These are phyloP conservation scores for Stagonosporopsis chrysanthemi DNA, from an alignment of 2,329 filamentous ascomycete genomes.

Conservation along the genomic window DNA sequence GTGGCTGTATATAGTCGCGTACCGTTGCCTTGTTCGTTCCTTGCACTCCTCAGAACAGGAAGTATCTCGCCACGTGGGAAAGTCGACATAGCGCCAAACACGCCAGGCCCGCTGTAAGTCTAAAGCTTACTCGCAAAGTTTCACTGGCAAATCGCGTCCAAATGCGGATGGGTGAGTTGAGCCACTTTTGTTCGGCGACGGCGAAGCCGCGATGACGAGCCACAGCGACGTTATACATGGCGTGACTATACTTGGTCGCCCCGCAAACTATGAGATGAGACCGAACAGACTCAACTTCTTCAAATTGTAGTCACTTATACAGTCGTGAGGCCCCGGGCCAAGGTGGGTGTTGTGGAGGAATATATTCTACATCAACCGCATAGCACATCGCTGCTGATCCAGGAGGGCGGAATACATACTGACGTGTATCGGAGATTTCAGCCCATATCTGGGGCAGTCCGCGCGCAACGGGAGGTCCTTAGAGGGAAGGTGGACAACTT, in stretches of 20 bases:
- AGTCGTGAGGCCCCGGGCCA: not conserved
- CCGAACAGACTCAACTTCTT: not conserved
- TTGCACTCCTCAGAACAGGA: not conserved
- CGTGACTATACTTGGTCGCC: not conserved
- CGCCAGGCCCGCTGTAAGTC: conserved; percentile 6
- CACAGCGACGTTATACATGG: not conserved
- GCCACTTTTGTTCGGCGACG: not conserved
- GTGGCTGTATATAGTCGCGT: not conserved
- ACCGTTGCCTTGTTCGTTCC: not conserved
- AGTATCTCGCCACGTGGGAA: conserved; percentile 6
- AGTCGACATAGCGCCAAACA: not conserved
- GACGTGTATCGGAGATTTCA: conserved; percentile 1
- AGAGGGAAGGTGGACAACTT: conserved; percentile 10
- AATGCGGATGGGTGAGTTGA: conserved; percentile 4
- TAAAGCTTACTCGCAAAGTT: conserved; percentile 11
- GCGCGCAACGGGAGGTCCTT: not conserved
- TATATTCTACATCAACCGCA: not conserved
- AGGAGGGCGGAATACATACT: not conserved
- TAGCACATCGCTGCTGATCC: not conserved
- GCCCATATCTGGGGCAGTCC: conserved; percentile 8
- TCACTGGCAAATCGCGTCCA: not conserved
- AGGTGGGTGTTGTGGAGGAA: not conserved
- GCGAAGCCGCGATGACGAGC: not conserved
- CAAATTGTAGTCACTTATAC: not conserved
- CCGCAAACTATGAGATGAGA: not conserved